Base-by-base conservation (phyloP, 148 eudicot species). In the Chenopodium suecicum region DNA sequence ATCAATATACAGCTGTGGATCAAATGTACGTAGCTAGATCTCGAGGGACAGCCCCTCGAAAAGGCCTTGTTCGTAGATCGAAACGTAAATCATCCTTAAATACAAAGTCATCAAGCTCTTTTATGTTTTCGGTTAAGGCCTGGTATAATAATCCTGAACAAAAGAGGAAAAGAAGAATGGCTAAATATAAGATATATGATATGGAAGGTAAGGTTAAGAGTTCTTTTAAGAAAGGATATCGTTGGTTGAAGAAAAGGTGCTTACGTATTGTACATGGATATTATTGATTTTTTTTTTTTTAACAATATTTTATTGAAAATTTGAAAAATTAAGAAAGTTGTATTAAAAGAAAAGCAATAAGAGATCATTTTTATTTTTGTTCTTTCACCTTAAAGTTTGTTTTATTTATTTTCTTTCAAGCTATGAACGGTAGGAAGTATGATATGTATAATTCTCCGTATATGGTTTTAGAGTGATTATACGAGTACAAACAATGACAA, bases 181-280 rank as follows among this genome's bases (percentile, higher is more conserved):
- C 87, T 22, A 88, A 82, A 19, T 91, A 91, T 73, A 91, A 91
- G 47, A 78, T 80, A 27, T 91, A 91, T 69, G 37, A 78, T 12
- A 11, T 83, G 16, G 88, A 91, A 78, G 86, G 89, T 7, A 87
- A 88, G 69, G 81, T 88, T 8, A 89, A 88, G 85, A 80, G 22
- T 1, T 79, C 85, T 22, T 83, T 88, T 8, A 85, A 82, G 70
- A 85, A 85, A 29, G 81, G 93, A 29, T 64, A 41, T 73, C 76
- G 85, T 50, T 89, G 89, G 91, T 34, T 91, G 69, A 88, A 91
- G 74, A 80, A 74, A 56, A 86, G 81, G 32, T 89, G 88, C 76
- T 58, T 64, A 29, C 47, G 13, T 50, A 70, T 88, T 60, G 82
- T 84, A 16, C 89, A 83, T 86, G 90, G 88, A 7, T 83, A 58